Conservation (phyloP, 345 rosid genomes). For the Eucalyptus urophylla region DNA sequence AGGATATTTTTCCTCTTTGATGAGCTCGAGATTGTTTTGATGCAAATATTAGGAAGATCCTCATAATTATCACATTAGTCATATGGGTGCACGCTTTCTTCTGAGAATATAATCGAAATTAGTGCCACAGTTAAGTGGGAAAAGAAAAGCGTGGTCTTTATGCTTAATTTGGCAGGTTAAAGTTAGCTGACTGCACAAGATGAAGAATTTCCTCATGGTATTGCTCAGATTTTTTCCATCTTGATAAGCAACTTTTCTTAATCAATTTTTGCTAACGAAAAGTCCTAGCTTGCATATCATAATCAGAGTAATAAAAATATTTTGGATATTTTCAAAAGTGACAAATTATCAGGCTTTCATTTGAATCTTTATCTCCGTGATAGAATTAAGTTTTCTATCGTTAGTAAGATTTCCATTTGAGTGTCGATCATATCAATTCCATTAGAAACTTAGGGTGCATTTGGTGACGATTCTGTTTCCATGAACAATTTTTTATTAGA, state of each 20-base stretch:
- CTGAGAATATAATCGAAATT: background rate
- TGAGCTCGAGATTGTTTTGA: background rate
- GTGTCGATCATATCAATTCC: background rate
- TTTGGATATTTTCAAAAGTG: background rate
- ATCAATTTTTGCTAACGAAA: background rate
- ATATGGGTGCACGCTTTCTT: background rate
- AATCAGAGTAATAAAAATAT: background rate
- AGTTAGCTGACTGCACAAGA: background rate
- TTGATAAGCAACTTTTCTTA: background rate
- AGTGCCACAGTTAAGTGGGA: background rate
- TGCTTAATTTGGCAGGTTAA: background rate
- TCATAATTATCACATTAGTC: background rate
- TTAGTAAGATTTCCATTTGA: too few relatives aligned
- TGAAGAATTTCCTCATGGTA: background rate
- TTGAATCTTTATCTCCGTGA: too few relatives aligned
- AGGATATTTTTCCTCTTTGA: background rate
- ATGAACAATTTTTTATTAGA: rapidly evolving
- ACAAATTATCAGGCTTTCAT: too few relatives aligned
- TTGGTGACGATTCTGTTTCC: rapidly evolving
- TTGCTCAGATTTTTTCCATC: background rate
- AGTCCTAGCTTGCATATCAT: background rate
- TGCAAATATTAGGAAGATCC: background rate
- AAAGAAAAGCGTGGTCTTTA: background rate
- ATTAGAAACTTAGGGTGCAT: background rate
- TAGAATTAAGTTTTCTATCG: too few relatives aligned